Conservation (phyloP, 176 grass and related monocot species). For the Phragmites australis region DNA sequence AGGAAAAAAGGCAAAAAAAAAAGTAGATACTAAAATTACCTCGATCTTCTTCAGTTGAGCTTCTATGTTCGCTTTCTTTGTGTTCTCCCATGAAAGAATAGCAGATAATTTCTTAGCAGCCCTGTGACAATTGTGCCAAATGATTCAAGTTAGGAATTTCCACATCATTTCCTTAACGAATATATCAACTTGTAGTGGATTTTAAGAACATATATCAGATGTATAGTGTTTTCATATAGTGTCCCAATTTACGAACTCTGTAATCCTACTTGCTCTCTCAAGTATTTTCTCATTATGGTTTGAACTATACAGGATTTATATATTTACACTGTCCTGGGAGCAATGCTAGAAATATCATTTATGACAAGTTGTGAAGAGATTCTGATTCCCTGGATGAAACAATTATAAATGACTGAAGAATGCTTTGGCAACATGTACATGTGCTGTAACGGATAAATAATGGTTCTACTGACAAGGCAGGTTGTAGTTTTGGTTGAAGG, state of each 20-base stretch:
- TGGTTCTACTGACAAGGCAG: neutral
- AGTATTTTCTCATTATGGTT: neutral
- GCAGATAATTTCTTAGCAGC: conserved; percentile 73
- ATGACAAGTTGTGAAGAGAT: neutral
- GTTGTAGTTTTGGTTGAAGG: neutral
- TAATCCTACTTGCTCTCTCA: neutral
- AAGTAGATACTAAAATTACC: conserved; percentile 40
- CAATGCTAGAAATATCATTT: conserved; percentile 3
- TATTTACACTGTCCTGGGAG: neutral
- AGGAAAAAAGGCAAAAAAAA: neutral
- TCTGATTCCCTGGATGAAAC: neutral
- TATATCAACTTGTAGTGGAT: neutral
- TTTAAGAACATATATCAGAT: conserved; percentile 14
- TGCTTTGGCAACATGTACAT: neutral
- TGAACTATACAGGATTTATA: neutral
- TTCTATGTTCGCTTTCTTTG: conserved; percentile 81
- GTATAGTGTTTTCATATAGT: neutral
- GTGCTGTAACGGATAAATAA: neutral
- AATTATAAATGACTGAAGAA: conserved; percentile 13
- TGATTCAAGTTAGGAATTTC: conserved; percentile 31
- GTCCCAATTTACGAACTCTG: neutral
- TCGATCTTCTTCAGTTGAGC: conserved; percentile 80
- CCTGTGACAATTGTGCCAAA: conserved; percentile 42
- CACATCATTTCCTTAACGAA: neutral
- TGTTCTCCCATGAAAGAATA: conserved; percentile 87